Base-by-base conservation (phyloP, 2,329 filamentous ascomycete species). In the Colletotrichum nymphaeae region DNA sequence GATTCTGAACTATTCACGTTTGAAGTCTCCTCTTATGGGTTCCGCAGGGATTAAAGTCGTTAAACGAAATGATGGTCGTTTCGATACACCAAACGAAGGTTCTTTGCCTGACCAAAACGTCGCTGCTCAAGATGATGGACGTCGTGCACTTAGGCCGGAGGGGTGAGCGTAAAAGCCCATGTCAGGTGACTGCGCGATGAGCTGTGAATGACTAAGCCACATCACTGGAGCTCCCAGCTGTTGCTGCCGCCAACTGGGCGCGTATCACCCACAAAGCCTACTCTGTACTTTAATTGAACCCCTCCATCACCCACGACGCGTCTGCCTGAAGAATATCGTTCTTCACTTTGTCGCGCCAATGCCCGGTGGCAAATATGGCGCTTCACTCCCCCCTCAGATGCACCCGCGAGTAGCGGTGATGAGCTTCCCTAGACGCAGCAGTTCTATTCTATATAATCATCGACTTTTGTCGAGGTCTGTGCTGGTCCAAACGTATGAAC, bases 171-270 rank as follows among this genome's bases (percentile, higher is more conserved):
- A 73, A n/a, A 26, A 52, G 28, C 14, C 42, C 7, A 52, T 63
- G 57, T 78, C 81, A 83, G 81, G 80, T 83, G 81, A 79, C 72
- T 70, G 76, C 78, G 80, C 76, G 79, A 72, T 11, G 14, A 37
- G 9, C 5, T 0, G 0, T 12, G 12, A 62, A 76, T 84, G 82
- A 84, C 81, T 84, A 81, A 84, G 80, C 77, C 32, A 5, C 0
- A n/a, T n/a, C 24, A 60, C 22, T 66, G 66, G 69, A 68, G 49
- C 49, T 57, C 62, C 16, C 65, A 64, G 67, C 63, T 56, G 62
- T 59, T 73, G n/a, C 14, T 24, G 26, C 22, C 65, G 32, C 49
- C 62, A 57, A 46, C n/a, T 46, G 19, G 46, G 26, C 62, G 62
- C 63, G 53, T 42, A 70, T 65, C 52, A 71, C 35, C 7, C 12